These are phyloP conservation scores for Botrytis tulipae DNA, from an alignment of 2,329 filamentous ascomycete species.

Conservation along the genomic window DNA sequence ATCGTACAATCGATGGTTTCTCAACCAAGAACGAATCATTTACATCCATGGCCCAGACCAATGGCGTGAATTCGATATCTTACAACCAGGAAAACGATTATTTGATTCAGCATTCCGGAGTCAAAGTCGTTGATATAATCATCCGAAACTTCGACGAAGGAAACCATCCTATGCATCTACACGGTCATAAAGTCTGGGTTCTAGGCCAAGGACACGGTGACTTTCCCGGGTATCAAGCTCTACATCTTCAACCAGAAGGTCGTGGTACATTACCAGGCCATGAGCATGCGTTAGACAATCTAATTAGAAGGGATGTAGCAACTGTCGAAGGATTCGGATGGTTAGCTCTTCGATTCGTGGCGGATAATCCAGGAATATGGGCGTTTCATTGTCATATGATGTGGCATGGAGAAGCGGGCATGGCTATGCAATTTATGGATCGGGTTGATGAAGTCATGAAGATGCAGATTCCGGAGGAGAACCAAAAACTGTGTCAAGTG, in stretches of 20 bases:
- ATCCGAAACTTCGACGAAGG: constrained; percentile 74
- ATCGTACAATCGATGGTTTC: constrained; percentile 50
- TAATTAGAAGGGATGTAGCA: constrained; percentile 52
- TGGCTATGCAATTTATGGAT: constrained; percentile 59
- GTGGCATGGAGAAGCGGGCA: constrained; percentile 58
- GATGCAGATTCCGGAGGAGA: constrained; percentile 46
- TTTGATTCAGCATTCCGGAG: constrained; percentile 60
- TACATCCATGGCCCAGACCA: constrained; percentile 43
- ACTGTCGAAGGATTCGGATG: constrained; percentile 55
- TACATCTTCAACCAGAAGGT: constrained; percentile 42
- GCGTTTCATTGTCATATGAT: constrained; percentile 58
- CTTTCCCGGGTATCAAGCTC: constrained; percentile 45
- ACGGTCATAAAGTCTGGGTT: constrained; percentile 73
- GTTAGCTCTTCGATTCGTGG: constrained; percentile 52
- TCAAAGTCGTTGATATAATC: constrained; percentile 67
- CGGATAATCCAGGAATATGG: constrained; percentile 59
- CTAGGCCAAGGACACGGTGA: constrained; percentile 60
- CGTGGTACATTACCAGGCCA: constrained; percentile 40
- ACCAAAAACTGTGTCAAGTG: constrained; percentile 46
- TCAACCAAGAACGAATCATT: constrained; percentile 46
- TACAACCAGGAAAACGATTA: constrained; percentile 48
- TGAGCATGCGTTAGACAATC: constrained; percentile 39
- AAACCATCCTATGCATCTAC: constrained; percentile 72
- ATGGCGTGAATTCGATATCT: constrained; percentile 52
- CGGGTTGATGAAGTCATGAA: constrained; percentile 46